A percentile compares a stretch with the other conserved stretches of the same genome.
Conservation (phyloP, 176 grass and related monocot species). For the Bothriochloa decipiens region DNA sequence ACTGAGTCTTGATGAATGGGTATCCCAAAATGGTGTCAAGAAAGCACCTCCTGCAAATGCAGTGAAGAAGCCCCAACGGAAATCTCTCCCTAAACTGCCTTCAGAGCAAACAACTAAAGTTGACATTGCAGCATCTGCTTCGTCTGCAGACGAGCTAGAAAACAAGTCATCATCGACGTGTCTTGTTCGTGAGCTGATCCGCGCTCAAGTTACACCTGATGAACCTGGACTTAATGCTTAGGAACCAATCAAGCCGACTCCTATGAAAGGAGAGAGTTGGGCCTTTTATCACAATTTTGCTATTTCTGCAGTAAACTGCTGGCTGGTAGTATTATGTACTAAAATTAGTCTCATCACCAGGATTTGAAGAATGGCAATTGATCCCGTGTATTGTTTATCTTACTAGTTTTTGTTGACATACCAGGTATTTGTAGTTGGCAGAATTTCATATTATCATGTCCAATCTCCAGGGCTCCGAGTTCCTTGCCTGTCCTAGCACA, state of each 20-base stretch:
- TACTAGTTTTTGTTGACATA: conserved; percentile 38
- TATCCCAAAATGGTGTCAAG: conserved; percentile 37
- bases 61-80: conserved; percentile 53
- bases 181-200: conserved; percentile 26
- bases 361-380: conserved; percentile 37
- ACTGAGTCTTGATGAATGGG: conserved; percentile 54
- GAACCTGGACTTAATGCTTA: conserved; percentile 30
- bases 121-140: not conserved
- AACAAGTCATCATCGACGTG: not conserved
- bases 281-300: conserved; percentile 36
- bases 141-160: conserved; percentile 36
- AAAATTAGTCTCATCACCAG: conserved; percentile 37
- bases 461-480: not conserved
- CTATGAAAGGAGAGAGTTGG: conserved; percentile 13
- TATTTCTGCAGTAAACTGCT: conserved; percentile 46
- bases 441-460: conserved; percentile 8
- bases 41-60: conserved; percentile 27
- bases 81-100: conserved; percentile 59
- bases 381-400: conserved; percentile 16
- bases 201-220: conserved; percentile 41
- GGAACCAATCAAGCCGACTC: not conserved
- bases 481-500: not conserved
- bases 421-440: conserved; percentile 46
- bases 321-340: conserved; percentile 49
- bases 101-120: conserved; percentile 50